A percentile compares a stretch with the other conserved stretches of the same genome.
phyloP scores from a whole-genome alignment of 2,329 filamentous ascomycete species.

The Sporothrix phasma region DNA sequence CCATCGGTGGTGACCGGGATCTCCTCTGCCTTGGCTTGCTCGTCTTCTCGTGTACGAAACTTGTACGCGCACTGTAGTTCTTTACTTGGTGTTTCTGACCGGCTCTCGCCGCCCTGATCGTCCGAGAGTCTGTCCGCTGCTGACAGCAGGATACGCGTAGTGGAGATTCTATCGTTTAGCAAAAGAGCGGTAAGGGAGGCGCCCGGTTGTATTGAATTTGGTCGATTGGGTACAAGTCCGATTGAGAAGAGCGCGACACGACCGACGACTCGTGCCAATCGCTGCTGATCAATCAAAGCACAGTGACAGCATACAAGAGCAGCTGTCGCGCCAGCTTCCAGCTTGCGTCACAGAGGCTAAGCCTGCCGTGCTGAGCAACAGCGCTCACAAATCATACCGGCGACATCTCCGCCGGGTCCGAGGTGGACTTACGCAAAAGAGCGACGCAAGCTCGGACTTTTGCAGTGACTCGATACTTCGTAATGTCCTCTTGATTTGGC shows the following conservation, averaged over 20 bases:
- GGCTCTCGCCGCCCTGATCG: not conserved
- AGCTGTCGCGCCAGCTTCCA: too few species aligned
- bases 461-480: not conserved
- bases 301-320: not conserved
- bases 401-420: slow-evolving; percentile 15
- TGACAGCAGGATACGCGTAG: not conserved
- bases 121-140: not conserved
- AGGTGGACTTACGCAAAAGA: slow-evolving; percentile 6
- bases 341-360: too few species aligned
- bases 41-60: too few species aligned
- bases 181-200: slow-evolving; percentile 2
- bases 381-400: not conserved
- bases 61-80: too few species aligned
- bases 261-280: not conserved
- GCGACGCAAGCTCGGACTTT: slow-evolving; percentile 7
- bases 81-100: too few species aligned
- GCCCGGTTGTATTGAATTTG: not conserved
- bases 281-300: not conserved
- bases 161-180: not conserved
- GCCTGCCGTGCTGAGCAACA: too few species aligned
- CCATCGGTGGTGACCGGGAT: too few species aligned
- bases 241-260: not conserved
- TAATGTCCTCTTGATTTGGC: too few species aligned
- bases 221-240: not conserved
- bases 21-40: too few species aligned